Base-by-base conservation (phyloP, 176 grass and related monocot genomes). In the Zoysia pacifica region DNA sequence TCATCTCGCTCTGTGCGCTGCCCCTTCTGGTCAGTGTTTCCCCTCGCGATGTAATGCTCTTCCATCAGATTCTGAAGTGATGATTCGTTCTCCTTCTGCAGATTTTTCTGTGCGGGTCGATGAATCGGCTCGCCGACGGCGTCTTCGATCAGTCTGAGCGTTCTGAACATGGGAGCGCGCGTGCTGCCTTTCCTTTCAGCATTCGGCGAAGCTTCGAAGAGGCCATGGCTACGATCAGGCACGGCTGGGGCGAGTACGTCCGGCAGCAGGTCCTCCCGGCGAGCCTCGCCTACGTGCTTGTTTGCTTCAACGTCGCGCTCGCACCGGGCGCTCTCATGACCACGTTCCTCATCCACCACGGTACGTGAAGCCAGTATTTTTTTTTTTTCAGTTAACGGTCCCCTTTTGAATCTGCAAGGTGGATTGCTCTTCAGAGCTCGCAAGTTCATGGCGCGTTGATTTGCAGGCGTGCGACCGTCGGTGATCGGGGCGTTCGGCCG, bases 281-380 rank as follows among this genome's bases (percentile, higher is more conserved):
- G 50, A 93, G 87, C 82, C 75, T 93, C 36, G 74, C 91, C 43
- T 93, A 90, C 79, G 91, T 93, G 73, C 81, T 93, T 36, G 45
- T 90, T 72, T 90, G 84, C 84, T 90, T 93, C 81, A 93, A 93
- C 66, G 59, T 84, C 44, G 81, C 91, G 13, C 91, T 93, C 56
- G 66, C 87, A 12, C 87, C 91, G 1, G 81, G 91, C 38, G 87
- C 81, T 9, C 84, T 93, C 19, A 93, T 93, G 91, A 93, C 91
- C 59, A 84, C 91, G 3, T 93, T 89, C 80, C 53, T 93, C 47
- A 78, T 86, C 67, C 81, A 89, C 52, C 80, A 82, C 6, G 87
- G 86, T 89, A 54, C 39, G 18, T 42, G 9, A n/a, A n/a, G n/a
- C n/a, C 18, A 1, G 4, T 15, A n/a, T 56, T 16, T 56, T n/a